Percentiles rank a stretch among this genome's conserved stretches.
Conservation (phyloP, 495 filamentous ascomycete genomes). For the Neurospora sp. region DNA sequence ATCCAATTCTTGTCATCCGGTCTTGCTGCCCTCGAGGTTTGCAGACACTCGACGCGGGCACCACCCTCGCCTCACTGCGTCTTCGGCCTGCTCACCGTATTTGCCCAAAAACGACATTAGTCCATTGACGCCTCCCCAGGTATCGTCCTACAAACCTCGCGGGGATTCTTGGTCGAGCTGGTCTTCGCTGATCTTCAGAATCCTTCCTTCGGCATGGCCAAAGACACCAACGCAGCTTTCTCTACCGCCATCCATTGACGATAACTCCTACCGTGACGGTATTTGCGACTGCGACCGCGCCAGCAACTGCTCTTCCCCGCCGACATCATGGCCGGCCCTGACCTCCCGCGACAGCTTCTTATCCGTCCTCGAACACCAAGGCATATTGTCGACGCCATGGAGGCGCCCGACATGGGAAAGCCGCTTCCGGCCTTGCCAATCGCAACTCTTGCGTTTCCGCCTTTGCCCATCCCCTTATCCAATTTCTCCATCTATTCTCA, state of each 20-base stretch:
- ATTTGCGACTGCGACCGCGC: neutral
- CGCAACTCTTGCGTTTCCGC: neutral
- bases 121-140: neutral
- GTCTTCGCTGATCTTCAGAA: neutral
- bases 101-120: neutral
- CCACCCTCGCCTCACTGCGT: neutral
- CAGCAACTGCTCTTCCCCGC: neutral
- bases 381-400: neutral
- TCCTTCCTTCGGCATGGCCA: neutral
- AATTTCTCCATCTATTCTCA: conserved; percentile 2
- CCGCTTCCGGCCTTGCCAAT: neutral
- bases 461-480: conserved; percentile 6
- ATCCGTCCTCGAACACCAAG: neutral
- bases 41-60: neutral
- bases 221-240: neutral
- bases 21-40: neutral
- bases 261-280: neutral
- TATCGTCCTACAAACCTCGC: neutral
- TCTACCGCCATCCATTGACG: neutral
- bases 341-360: neutral
- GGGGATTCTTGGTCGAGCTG: neutral
- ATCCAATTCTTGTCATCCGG: neutral
- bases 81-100: neutral
- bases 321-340: neutral
- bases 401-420: neutral